Conservation (phyloP, 2,329 filamentous ascomycete genomes). For the Apiospora koreana region DNA sequence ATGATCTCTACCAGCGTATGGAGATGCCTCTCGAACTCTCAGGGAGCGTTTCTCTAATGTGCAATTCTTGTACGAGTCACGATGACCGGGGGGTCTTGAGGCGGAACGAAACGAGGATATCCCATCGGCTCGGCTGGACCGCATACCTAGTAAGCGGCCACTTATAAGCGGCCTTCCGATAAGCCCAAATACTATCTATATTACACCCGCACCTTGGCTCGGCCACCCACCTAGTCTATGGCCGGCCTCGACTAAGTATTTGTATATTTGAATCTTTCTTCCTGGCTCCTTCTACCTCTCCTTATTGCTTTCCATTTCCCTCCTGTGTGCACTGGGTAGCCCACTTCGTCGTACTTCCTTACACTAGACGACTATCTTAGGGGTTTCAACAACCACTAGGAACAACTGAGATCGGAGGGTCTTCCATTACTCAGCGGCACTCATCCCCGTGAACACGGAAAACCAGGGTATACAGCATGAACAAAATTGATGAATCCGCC, state of each 20-base stretch:
- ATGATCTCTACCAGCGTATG: background rate
- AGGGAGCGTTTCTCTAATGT: background rate
- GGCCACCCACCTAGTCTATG: background rate
- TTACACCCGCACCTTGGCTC: background rate
- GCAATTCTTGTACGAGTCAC: background rate
- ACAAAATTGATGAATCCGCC: background rate
- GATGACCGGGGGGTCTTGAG: background rate
- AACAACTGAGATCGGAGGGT: background rate
- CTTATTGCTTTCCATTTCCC: background rate
- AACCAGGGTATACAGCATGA: background rate
- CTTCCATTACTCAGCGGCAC: background rate
- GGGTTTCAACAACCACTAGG: slow-evolving; percentile 11
- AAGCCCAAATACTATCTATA: background rate
- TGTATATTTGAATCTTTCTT: background rate
- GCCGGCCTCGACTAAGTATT: background rate
- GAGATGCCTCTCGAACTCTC: background rate
- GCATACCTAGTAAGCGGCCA: background rate
- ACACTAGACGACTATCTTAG: background rate
- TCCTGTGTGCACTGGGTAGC: too few species aligned
- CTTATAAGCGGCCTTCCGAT: background rate
- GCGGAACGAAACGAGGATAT: background rate
- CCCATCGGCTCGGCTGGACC: background rate
- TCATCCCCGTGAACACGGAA: background rate
- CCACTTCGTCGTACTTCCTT: background rate
- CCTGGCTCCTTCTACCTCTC: background rate